Conservation (phyloP, 2,329 filamentous ascomycete species). For the Xylariales sp. region DNA sequence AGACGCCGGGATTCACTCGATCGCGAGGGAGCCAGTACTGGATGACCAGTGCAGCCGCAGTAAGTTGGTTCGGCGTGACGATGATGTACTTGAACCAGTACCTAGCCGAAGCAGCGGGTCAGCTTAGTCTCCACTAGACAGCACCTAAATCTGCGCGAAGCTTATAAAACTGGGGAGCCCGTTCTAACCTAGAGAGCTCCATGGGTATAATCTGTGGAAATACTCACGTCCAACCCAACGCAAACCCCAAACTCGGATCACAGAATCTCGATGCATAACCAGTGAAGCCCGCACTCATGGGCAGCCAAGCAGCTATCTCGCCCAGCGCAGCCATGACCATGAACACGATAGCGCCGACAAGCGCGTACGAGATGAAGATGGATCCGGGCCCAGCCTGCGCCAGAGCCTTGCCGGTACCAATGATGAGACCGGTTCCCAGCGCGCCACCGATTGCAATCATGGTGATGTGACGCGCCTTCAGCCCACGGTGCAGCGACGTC, state of each 20-base stretch:
- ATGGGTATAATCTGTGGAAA: no score
- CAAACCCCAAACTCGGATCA: slow-evolving; percentile 76
- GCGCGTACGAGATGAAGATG: slow-evolving; percentile 66
- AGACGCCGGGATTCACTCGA: slow-evolving; percentile 70
- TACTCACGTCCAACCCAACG: slow-evolving; percentile 67
- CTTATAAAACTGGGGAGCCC: no score
- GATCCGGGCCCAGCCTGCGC: slow-evolving; percentile 56
- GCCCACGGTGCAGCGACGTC: slow-evolving; percentile 46
- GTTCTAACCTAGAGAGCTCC: no score
- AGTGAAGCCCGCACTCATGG: slow-evolving; percentile 73
- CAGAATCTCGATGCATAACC: slow-evolving; percentile 76
- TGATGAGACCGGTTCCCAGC: slow-evolving; percentile 69
- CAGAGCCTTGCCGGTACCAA: slow-evolving; percentile 57
- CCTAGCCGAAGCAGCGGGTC: slow-evolving; percentile 23
- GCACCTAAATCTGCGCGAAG: no score
- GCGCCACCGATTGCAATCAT: slow-evolving; percentile 70
- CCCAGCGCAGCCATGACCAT: slow-evolving; percentile 77
- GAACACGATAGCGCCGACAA: slow-evolving; percentile 69
- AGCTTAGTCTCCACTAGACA: not conserved
- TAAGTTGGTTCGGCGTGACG: slow-evolving; percentile 78
- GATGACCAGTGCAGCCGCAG: slow-evolving; percentile 73
- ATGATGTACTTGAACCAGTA: slow-evolving; percentile 80
- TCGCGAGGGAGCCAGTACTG: slow-evolving; percentile 68
- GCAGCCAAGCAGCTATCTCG: slow-evolving; percentile 82
- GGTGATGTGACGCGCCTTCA: slow-evolving; percentile 51